Conservation (phyloP, 306 rosid genomes). For the Cicer chorassanicum region DNA sequence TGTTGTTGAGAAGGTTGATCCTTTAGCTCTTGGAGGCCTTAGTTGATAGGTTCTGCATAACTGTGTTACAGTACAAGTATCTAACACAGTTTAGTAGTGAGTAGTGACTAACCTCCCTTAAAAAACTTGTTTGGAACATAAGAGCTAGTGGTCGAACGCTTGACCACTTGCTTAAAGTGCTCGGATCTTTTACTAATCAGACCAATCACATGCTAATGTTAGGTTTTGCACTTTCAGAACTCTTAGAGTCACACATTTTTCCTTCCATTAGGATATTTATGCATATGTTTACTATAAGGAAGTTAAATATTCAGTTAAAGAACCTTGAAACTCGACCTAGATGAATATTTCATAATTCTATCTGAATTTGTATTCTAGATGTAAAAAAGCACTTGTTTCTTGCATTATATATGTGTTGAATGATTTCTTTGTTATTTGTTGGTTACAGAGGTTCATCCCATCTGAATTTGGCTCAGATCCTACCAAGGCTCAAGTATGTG, state of each 20-base stretch:
- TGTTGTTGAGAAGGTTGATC: neutral
- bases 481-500: conserved; percentile 56
- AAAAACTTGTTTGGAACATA: neutral
- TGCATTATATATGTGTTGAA: conserved; percentile 7
- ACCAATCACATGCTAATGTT: neutral
- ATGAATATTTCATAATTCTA: neutral
- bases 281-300: neutral
- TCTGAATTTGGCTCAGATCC: conserved; percentile 87
- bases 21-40: neutral
- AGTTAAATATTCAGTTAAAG: neutral
- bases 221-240: conserved; percentile 3
- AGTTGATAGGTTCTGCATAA: conserved; percentile 4
- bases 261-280: conserved; percentile 7
- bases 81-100: too few relatives aligned
- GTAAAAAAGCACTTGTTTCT: neutral
- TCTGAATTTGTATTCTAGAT: neutral
- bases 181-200: too few relatives aligned
- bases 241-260: neutral
- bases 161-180: neutral
- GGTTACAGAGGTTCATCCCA: conserved; percentile 71
- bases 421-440: conserved; percentile 32
- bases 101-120: neutral
- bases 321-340: neutral
- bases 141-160: neutral
- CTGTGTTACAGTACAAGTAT: too few relatives aligned